Evolutionary conservation across 768 basidiomycete genomes (phyloP), one percentile per base, ranked within the genome.

Genomic region (Russula foetens): DNA sequence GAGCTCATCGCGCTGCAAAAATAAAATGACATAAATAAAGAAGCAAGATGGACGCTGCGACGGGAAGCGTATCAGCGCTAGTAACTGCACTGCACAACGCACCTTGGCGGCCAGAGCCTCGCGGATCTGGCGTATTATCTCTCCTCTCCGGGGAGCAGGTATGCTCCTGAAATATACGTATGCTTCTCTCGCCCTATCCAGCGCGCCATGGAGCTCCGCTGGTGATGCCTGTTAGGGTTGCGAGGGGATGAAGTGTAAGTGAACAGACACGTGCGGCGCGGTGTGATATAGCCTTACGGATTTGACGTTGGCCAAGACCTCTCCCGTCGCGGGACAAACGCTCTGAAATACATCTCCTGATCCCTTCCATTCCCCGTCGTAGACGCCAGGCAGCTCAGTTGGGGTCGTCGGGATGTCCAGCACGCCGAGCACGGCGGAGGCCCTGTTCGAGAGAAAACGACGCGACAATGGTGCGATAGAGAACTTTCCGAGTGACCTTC

Each of bases 141-240:
- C 92, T 17, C 95, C 95, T 59, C 95, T 80, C 53, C 83, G 84
- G 3, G 95, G 96, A 14, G 91, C 91, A 49, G 95, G 92, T 35
- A 94, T 77, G 62, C 76, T 79, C 73, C 92, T 79, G 72, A 96
- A 86, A 60, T 74, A 66, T 8, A 74, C 72, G 69, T 86, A 87
- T 6, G 94, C 95, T 53, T 90, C 87, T 46, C 85, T 78, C 14
- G 90, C 79, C 64, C 81, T 85, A 59, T 79, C 78, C 60, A 98
- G 70, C 3, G 86, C 81, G 19, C 76, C 74, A 56, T 86, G 80
- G 4, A 94, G 78, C 68, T 98, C 95, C 57, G 79, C 73, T 9
- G 84, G 83, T 9, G 86, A 83, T 0, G 89, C 86, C 83, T 88
- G 28, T 9, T 2, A 29, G 12, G 17, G 39, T 15, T 14, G 17